phyloP scores from a whole-genome alignment of 768 basidiomycete genomes.

The Boletus pseudopeckii region DNA sequence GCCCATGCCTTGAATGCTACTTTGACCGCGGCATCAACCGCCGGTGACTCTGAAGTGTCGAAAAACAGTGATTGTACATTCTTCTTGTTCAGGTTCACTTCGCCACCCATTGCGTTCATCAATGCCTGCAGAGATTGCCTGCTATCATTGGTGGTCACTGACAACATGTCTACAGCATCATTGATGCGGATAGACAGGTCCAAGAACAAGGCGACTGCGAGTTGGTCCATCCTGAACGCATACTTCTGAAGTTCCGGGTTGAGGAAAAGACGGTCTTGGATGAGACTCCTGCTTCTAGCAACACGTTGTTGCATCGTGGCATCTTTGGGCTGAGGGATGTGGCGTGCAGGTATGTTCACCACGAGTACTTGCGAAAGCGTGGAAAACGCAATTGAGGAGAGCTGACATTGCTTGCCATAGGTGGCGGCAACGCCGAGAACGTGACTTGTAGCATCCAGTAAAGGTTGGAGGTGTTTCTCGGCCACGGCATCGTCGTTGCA shows the following conservation, averaged over 20 bases:
- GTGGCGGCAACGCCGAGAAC: constrained; percentile 43
- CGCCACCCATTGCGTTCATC: constrained; percentile 39
- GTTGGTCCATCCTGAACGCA: constrained; percentile 46
- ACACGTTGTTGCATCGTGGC: neutral
- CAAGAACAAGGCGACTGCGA: constrained; percentile 37
- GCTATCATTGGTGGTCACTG: constrained; percentile 15
- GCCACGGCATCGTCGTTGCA: constrained; percentile 28
- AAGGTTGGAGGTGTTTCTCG: constrained; percentile 21
- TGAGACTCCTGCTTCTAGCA: constrained; percentile 14
- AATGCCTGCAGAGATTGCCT: constrained; percentile 36
- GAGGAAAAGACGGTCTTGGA: constrained; percentile 35
- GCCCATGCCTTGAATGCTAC: constrained; percentile 46
- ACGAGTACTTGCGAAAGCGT: constrained; percentile 35
- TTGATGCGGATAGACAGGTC: constrained; percentile 37
- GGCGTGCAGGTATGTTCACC: constrained; percentile 28
- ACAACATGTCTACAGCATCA: constrained; percentile 42
- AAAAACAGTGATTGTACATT: constrained; percentile 32
- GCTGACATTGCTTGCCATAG: constrained; percentile 34
- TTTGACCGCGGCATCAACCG: constrained; percentile 2
- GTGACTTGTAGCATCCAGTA: constrained; percentile 27
- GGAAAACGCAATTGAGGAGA: constrained; percentile 41
- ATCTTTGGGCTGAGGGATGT: neutral
- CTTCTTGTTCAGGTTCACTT: constrained; percentile 23
- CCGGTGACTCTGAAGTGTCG: constrained; percentile 16
- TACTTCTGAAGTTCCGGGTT: constrained; percentile 30